A percentile compares a stretch with the other conserved stretches of the same genome.
Conservation (phyloP, 139 green algal species). For the Chlorella sorokiniana region DNA sequence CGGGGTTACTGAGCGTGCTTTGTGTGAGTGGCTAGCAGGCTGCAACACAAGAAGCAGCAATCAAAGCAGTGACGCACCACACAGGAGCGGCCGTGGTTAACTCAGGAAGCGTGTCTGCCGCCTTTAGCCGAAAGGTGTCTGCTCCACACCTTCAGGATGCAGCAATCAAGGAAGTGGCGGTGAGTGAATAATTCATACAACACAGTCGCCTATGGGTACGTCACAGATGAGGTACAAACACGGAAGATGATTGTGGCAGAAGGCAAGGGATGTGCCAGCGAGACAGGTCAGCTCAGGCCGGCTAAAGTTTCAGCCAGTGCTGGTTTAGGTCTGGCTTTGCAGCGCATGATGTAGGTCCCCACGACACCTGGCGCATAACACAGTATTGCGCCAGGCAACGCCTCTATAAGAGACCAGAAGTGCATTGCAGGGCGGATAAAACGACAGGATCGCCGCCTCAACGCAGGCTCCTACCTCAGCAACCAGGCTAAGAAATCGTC, state of each 20-base stretch:
- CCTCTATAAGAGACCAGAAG: constrained; percentile 35
- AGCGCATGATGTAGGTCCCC: constrained; percentile 34
- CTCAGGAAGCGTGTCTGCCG: no score
- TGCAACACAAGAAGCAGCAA: no score
- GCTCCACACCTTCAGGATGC: no score
- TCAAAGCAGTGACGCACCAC: no score
- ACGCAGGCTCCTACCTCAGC: not conserved
- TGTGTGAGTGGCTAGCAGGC: no score
- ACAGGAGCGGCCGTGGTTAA: no score
- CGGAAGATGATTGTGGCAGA: not conserved
- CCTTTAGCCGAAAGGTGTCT: no score
- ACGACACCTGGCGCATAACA: constrained; percentile 44
- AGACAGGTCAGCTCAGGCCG: constrained; percentile 53
- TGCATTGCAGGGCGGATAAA: not conserved
- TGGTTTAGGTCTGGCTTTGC: constrained; percentile 49
- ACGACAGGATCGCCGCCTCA: not conserved
- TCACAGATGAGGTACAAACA: not conserved
- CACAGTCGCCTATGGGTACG: no score
- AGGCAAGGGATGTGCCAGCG: constrained; percentile 43
- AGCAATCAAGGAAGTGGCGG: no score
- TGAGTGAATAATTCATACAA: no score
- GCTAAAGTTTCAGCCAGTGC: constrained; percentile 29
- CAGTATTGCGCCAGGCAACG: constrained; percentile 42
- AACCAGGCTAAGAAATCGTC: not conserved
- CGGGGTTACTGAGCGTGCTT: constrained; percentile 42